These are phyloP conservation scores for Adansonia digitata DNA, from an alignment of 345 rosid species.

Conservation along the genomic window DNA sequence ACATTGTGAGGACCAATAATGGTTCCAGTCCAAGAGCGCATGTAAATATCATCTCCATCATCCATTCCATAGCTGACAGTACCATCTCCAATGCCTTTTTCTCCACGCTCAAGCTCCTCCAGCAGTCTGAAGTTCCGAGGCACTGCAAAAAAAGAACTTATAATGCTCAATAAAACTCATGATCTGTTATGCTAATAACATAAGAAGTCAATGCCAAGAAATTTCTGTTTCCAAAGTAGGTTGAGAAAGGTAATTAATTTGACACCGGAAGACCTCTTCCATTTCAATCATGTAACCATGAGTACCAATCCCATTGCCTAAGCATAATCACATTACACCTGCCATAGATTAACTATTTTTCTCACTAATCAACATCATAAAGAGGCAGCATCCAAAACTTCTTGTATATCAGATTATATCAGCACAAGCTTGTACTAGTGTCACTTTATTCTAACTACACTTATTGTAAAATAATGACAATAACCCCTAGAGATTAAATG, in stretches of 20 bases:
- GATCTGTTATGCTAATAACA: background rate
- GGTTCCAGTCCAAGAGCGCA: slow-evolving; percentile 93
- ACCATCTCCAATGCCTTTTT: slow-evolving; percentile 87
- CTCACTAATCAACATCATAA: background rate
- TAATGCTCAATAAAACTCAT: slow-evolving; percentile 1
- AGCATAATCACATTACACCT: background rate
- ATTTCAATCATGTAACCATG: background rate
- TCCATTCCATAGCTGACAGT: slow-evolving; percentile 92
- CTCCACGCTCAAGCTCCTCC: slow-evolving; percentile 88
- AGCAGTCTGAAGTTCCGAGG: slow-evolving; percentile 75
- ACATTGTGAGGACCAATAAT: slow-evolving; percentile 89
- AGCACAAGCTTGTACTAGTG: background rate
- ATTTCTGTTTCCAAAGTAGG: background rate
- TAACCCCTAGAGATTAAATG: background rate
- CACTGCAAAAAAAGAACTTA: slow-evolving; percentile 31
- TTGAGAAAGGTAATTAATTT: background rate
- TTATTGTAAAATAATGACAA: background rate
- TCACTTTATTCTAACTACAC: background rate
- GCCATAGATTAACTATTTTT: background rate
- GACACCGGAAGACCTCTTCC: too few species aligned
- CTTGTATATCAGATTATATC: background rate
- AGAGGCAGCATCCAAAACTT: background rate
- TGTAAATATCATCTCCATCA: slow-evolving; percentile 82
- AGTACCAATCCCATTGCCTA: background rate
- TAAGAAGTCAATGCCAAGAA: background rate